Percentiles rank a stretch among this genome's conserved stretches.
phyloP scores from a whole-genome alignment of 192 early-diverging fungal species.

The Haplosporangium gracile region DNA sequence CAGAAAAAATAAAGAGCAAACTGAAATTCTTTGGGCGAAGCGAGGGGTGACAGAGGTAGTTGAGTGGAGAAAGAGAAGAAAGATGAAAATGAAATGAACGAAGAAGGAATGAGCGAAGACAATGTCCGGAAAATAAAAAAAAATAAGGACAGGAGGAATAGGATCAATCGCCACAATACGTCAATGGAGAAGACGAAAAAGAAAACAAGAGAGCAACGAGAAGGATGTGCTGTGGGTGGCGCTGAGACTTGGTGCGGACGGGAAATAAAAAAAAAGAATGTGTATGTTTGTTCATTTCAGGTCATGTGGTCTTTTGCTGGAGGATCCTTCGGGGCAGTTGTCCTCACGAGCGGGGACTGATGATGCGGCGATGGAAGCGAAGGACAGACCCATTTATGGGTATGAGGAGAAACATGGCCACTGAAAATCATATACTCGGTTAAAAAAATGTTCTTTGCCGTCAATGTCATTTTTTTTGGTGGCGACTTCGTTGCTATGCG shows the following conservation, averaged over 20 bases:
- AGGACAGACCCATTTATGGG: neutral
- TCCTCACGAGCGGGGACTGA: neutral
- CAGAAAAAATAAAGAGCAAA: neutral
- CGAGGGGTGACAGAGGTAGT: neutral
- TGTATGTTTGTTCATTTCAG: neutral
- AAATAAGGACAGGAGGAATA: neutral
- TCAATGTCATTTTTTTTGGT: neutral
- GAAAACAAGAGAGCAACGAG: neutral
- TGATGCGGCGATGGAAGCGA: neutral
- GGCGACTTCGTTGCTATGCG: too few relatives aligned
- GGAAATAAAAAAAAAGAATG: neutral
- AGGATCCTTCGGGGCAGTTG: neutral
- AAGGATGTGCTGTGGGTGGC: neutral
- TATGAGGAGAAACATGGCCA: neutral
- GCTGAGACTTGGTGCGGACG: neutral
- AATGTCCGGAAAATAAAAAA: neutral
- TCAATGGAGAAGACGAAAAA: neutral
- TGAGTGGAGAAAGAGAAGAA: neutral
- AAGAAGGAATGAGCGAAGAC: neutral
- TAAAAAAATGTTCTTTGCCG: neutral
- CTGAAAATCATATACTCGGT: neutral
- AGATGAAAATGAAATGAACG: neutral
- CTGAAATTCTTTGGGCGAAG: slow-evolving; percentile 1
- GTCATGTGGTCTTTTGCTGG: neutral
- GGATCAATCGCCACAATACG: neutral